These are phyloP conservation scores for Trypanosoma theileri DNA, from an alignment of 208 protist species.

Conservation along the genomic window DNA sequence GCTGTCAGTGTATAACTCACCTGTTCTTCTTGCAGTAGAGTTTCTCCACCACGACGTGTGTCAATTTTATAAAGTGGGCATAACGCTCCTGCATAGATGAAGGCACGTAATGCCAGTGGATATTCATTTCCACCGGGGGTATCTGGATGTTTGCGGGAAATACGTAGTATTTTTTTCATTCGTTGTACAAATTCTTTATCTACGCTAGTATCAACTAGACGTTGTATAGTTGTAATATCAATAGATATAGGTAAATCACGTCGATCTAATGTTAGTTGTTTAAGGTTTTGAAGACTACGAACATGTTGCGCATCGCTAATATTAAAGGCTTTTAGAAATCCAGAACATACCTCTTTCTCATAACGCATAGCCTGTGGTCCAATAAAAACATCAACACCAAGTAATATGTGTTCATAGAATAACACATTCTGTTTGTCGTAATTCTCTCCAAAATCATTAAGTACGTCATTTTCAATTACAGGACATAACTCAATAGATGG, in stretches of 20 bases:
- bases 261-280: conserved; percentile 16
- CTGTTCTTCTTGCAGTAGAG: conserved; percentile 30
- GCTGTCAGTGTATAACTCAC: conserved; percentile 30
- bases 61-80: conserved; percentile 47
- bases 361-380: conserved; percentile 11
- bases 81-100: conserved; percentile 48
- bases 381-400: conserved; percentile 33
- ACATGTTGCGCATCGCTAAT: conserved; percentile 52
- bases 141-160: conserved; percentile 9
- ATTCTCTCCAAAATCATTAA: conserved; percentile 29
- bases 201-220: conserved; percentile 31
- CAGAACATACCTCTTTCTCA: conserved; percentile 34
- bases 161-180: conserved; percentile 30
- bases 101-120: conserved; percentile 54
- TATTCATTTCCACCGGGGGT: conserved; percentile 24
- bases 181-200: conserved; percentile 46
- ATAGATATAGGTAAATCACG: conserved; percentile 10
- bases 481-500: conserved; percentile 17
- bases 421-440: conserved; percentile 26
- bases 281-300: conserved; percentile 42
- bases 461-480: conserved; percentile 43
- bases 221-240: conserved; percentile 30
- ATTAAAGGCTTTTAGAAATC: conserved; percentile 43
- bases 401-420: conserved; percentile 70
- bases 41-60: conserved; percentile 20